Evolutionary conservation across 129 eudicot genomes (phyloP).

Genomic region (Helichrysum umbraculigerum): DNA sequence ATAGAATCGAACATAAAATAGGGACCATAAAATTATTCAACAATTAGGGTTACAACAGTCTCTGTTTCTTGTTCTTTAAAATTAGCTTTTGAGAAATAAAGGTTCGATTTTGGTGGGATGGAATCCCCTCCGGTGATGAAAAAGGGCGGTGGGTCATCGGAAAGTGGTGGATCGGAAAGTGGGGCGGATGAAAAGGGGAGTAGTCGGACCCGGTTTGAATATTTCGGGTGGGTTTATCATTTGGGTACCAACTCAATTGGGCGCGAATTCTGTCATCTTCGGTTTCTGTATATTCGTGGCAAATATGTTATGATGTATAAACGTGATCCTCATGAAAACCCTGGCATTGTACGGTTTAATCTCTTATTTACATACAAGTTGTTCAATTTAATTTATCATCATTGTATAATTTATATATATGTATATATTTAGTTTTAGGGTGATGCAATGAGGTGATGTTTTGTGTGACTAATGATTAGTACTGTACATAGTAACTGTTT

Average conservation of each 20-base stretch:
- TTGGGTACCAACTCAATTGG: constrained; percentile 78
- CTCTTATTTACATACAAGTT: constrained; percentile 4
- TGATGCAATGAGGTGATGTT: not conserved
- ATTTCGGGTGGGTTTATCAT: constrained; percentile 91
- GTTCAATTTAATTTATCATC: not conserved
- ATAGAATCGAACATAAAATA: constrained; percentile 13
- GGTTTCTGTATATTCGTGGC: constrained; percentile 74
- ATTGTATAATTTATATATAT: not conserved
- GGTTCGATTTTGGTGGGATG: constrained; percentile 33
- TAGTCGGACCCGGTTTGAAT: constrained; percentile 51
- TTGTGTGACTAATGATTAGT: constrained; percentile 6
- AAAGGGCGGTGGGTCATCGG: constrained; percentile 51
- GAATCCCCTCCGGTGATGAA: constrained; percentile 37
- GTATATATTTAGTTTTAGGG: constrained; percentile 6
- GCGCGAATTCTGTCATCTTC: constrained; percentile 73
- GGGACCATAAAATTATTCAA: not conserved
- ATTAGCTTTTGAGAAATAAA: constrained; percentile 18
- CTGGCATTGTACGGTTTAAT: constrained; percentile 65
- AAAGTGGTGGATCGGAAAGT: constrained; percentile 53
- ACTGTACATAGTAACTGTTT: constrained; percentile 5
- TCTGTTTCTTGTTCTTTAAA: not conserved
- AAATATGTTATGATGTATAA: constrained; percentile 81
- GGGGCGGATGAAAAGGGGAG: constrained; percentile 47
- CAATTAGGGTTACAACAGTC: constrained; percentile 6
- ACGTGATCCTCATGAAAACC: constrained; percentile 83